Evolutionary conservation across 129 eudicot genomes (phyloP).

Genomic region (Gnaphalium uliginosum): DNA sequence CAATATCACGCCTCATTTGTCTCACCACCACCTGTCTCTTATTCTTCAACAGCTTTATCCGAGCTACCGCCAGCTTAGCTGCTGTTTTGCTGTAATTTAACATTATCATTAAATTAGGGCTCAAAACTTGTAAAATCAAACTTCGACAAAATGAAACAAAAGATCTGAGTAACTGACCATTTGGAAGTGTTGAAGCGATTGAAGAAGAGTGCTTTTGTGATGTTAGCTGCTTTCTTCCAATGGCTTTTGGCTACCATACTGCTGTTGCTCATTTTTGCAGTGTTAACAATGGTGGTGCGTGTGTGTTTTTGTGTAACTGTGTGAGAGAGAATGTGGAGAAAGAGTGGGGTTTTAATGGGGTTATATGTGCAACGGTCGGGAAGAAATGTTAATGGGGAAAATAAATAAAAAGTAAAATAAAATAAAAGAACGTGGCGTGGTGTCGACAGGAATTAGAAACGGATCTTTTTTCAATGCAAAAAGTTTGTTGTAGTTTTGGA

Average conservation of each 20-base stretch:
- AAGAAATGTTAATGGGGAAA: conserved; percentile 7
- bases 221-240: conserved; percentile 64
- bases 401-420: background rate
- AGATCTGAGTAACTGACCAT: conserved; percentile 49
- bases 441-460: conserved; percentile 10
- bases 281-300: background rate
- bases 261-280: conserved; percentile 45
- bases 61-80: conserved; percentile 88
- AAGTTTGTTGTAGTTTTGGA: background rate
- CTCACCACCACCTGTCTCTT: conserved; percentile 84
- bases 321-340: conserved; percentile 19
- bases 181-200: conserved; percentile 76
- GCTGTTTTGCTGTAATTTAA: conserved; percentile 63
- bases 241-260: conserved; percentile 37
- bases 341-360: conserved; percentile 19
- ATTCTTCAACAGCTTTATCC: conserved; percentile 86
- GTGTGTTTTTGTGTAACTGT: conserved; percentile 13
- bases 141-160: too few species aligned
- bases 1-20: conserved; percentile 95
- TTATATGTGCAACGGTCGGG: conserved; percentile 52
- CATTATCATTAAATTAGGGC: conserved; percentile 1
- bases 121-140: conserved; percentile 1
- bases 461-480: conserved; percentile 14
- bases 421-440: conserved; percentile 23
- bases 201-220: conserved; percentile 55